phyloP scores from a whole-genome alignment of 1,284 basidiomycete species.

The Ustilago trichophora region DNA sequence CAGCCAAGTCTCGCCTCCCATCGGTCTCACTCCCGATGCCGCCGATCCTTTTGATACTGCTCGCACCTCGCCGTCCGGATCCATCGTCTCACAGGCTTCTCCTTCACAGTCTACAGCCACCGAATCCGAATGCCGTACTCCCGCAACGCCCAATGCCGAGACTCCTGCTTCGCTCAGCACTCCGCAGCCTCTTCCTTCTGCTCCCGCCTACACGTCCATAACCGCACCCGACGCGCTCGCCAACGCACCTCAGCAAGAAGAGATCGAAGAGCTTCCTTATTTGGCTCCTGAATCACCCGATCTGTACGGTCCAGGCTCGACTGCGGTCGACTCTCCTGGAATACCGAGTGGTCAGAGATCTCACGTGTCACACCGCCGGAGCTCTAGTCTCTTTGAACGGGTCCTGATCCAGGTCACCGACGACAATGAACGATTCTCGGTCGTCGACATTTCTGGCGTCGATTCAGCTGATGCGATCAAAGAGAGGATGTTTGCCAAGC shows the following conservation, averaged over 20 bases:
- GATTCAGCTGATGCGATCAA: conserved; percentile 61
- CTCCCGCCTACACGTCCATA: conserved; percentile 22
- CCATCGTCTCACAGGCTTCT: conserved; percentile 26
- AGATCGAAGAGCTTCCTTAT: conserved; percentile 38
- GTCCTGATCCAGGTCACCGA: conserved; percentile 65
- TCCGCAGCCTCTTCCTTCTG: conserved; percentile 27
- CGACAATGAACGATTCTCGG: conserved; percentile 65
- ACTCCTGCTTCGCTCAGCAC: conserved; percentile 11
- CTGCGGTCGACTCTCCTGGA: conserved; percentile 10
- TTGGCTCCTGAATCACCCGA: conserved; percentile 21
- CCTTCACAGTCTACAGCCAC: conserved; percentile 32
- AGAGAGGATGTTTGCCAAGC: conserved; percentile 61
- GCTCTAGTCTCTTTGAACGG: conserved; percentile 38
- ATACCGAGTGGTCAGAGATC: conserved; percentile 10
- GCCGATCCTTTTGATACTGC: conserved; percentile 13
- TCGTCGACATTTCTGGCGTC: conserved; percentile 63
- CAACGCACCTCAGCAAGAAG: conserved; percentile 12
- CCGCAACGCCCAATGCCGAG: conserved; percentile 22
- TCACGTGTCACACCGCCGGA: conserved; percentile 11
- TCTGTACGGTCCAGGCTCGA: neutral
- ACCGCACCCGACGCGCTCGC: neutral
- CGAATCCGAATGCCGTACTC: conserved; percentile 31
- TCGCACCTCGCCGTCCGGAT: conserved; percentile 17
- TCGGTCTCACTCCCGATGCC: conserved; percentile 21
- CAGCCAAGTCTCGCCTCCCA: conserved; percentile 26